Percentiles rank a stretch among this genome's conserved stretches.
phyloP scores from a whole-genome alignment of 2,329 filamentous ascomycete species.

The Fusarium sublunatum region DNA sequence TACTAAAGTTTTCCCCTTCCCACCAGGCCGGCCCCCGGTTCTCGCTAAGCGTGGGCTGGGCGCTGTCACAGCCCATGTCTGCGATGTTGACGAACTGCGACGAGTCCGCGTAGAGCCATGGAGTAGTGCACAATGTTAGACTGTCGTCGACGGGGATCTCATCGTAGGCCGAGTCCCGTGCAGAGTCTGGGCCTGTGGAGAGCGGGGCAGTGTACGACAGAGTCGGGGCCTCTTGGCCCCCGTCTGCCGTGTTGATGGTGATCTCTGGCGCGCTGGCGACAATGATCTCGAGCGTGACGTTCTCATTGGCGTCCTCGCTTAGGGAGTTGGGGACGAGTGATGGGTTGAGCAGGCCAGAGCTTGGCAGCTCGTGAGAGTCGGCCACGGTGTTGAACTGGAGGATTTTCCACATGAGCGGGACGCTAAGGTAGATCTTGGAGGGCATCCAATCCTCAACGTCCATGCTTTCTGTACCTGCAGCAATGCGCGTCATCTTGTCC shows the following conservation, averaged over 20 bases:
- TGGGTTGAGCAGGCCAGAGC: constrained; percentile 55
- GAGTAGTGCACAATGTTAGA: constrained; percentile 56
- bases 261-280: constrained; percentile 64
- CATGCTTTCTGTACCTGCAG: constrained; percentile 59
- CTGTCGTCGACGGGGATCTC: constrained; percentile 51
- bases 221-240: constrained; percentile 61
- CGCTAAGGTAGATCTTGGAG: constrained; percentile 63
- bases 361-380: constrained; percentile 51
- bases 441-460: constrained; percentile 64
- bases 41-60: constrained; percentile 43
- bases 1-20: constrained; percentile 55
- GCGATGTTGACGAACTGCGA: constrained; percentile 54
- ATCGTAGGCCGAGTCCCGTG: constrained; percentile 44
- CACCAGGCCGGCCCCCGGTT: constrained; percentile 52
- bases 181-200: constrained; percentile 39
- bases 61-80: constrained; percentile 50
- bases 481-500: constrained; percentile 61
- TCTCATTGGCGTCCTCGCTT: constrained; percentile 51
- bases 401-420: constrained; percentile 65
- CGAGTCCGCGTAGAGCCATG: constrained; percentile 57
- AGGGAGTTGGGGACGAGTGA: constrained; percentile 52
- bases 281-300: constrained; percentile 59
- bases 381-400: constrained; percentile 59
- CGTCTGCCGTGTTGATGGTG: constrained; percentile 62
- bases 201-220: constrained; percentile 50